Evolutionary conservation across 495 filamentous ascomycete genomes (phyloP), one percentile per base, ranked within the genome.

Genomic region (Chaetomium cochliodes): DNA sequence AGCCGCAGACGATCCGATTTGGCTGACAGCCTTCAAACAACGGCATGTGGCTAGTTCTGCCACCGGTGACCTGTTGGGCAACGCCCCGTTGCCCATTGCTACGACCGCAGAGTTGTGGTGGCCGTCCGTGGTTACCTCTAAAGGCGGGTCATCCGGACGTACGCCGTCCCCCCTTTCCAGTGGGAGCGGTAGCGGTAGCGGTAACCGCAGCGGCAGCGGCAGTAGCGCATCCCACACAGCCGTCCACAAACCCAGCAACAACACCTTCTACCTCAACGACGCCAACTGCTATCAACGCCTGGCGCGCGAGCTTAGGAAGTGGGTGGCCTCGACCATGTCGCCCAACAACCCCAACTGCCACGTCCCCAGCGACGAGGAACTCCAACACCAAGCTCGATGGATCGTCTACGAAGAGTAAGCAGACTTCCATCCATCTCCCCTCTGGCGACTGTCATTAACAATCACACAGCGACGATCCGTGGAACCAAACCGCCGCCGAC

Each of bases 401-500:
- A 76, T 83, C 50, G 68, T 84, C 4, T 85, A 84, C 51, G 81
- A 84, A 61, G 81, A 83, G 80, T 82, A 58, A 72, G 79, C 11
- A 37, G 33, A 37, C 71, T 68, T 0, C 15, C 25, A 1, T 4
- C 15, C 13, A 6, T 54, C 60, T 8, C 12, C 9, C 1, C 16
- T 46, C 15, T n/a, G n/a, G n/a, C n/a, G n/a, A n/a, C n/a, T n/a
- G 26, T 30, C 11, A 11, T 60, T 71, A 44, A 58, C 76, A 22
- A 67, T 23, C 26, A n/a, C 28, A 4, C 62, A 82, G 80, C 63
- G 85, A 87, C 70, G 88, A 90, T 69, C 82, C 85, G 5, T 90
- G 87, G 87, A 90, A 90, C 71, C 86, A 89, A 74, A 91, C 88
- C 0, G 85, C 87, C 15, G 88, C 88, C 44, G 88, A 91, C 72